A percentile compares a stretch with the other conserved stretches of the same genome.
These are phyloP conservation scores for Nemania serpens DNA, from an alignment of 2,329 filamentous ascomycete species.

Conservation along the genomic window DNA sequence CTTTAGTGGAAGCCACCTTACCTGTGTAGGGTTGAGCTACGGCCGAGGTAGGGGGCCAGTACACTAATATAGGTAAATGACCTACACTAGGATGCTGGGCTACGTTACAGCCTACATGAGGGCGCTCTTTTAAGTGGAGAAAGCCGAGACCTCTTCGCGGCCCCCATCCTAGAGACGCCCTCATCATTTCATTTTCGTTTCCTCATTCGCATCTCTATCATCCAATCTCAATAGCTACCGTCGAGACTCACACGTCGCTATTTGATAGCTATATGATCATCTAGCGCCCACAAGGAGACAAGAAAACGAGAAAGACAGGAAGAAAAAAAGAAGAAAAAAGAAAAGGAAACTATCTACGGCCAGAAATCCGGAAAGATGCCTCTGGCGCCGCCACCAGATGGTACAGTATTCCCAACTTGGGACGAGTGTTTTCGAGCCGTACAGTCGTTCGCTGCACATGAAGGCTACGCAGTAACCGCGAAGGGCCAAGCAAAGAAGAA, in stretches of 20 bases:
- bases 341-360: neutral
- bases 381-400: slow-evolving; percentile 34
- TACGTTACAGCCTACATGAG: neutral
- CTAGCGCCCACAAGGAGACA: too few species aligned
- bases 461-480: slow-evolving; percentile 37
- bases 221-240: neutral
- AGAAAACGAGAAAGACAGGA: too few species aligned
- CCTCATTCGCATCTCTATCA: neutral
- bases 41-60: too few species aligned
- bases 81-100: too few species aligned
- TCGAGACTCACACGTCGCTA: too few species aligned
- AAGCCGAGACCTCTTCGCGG: slow-evolving; percentile 5
- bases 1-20: too few species aligned
- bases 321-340: neutral
- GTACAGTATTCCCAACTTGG: slow-evolving; percentile 33
- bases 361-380: slow-evolving; percentile 25
- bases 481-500: slow-evolving; percentile 35
- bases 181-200: slow-evolving; percentile 20
- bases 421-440: slow-evolving; percentile 33
- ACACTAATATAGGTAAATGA: too few species aligned
- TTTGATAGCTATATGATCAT: neutral
- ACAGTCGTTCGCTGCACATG: slow-evolving; percentile 33
- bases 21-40: too few species aligned
- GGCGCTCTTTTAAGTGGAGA: slow-evolving; percentile 9
- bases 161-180: slow-evolving; percentile 27